These are phyloP conservation scores for Coprinopsis cinerea DNA, from an alignment of 768 basidiomycete species.

Conservation along the genomic window DNA sequence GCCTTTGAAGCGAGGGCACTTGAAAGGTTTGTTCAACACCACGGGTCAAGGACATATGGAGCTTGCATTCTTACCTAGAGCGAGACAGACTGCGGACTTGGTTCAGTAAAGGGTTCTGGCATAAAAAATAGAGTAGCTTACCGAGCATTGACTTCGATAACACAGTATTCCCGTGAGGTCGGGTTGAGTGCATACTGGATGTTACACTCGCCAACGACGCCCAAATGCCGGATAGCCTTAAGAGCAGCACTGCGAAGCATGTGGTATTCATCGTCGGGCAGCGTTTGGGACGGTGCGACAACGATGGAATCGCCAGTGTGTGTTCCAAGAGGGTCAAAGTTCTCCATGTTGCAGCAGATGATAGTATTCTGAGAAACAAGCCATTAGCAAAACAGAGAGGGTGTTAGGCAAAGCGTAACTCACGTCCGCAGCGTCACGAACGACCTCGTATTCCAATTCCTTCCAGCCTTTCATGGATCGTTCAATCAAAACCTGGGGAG, in stretches of 20 bases:
- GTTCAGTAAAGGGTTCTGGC: not conserved
- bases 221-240: slow-evolving; percentile 89
- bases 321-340: slow-evolving; percentile 98
- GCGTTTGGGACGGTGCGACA: slow-evolving; percentile 95
- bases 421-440: slow-evolving; percentile 95
- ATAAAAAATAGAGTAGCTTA: slow-evolving; percentile 24
- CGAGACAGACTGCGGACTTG: slow-evolving; percentile 55
- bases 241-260: slow-evolving; percentile 98
- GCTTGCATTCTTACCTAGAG: slow-evolving; percentile 47
- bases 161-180: slow-evolving; percentile 87
- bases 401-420: slow-evolving; percentile 24
- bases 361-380: slow-evolving; percentile 77
- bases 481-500: slow-evolving; percentile 95
- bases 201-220: slow-evolving; percentile 92
- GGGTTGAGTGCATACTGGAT: slow-evolving; percentile 99
- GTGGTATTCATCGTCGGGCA: slow-evolving; percentile 97
- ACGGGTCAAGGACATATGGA: not conserved
- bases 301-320: slow-evolving; percentile 99
- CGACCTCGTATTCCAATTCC: slow-evolving; percentile 98
- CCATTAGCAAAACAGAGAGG: slow-evolving; percentile 12
- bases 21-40: not conserved
- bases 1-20: slow-evolving; percentile 98
- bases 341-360: slow-evolving; percentile 99
- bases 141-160: slow-evolving; percentile 98
- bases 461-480: slow-evolving; percentile 99